phyloP scores from a whole-genome alignment of 768 basidiomycete genomes.

The Auriscalpium orientale region DNA sequence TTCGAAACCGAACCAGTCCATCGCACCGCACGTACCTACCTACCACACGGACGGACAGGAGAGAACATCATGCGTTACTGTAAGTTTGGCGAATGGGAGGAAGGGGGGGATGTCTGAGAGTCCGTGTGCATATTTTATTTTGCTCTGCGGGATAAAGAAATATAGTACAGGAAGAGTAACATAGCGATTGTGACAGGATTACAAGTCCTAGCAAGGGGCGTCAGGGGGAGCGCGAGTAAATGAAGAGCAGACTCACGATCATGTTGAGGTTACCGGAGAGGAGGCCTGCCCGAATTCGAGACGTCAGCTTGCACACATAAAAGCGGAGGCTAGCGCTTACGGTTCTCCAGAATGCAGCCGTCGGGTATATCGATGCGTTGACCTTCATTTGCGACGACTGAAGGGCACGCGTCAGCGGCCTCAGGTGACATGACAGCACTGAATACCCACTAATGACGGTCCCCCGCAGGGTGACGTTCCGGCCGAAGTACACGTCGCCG shows the following conservation, averaged over 20 bases:
- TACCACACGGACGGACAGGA: no score
- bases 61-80: no score
- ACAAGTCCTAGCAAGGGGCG: neutral
- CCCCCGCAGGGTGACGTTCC: slow-evolving; percentile 55
- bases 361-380: slow-evolving; percentile 53
- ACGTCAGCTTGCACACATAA: no score
- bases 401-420: neutral
- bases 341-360: slow-evolving; percentile 46
- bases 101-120: neutral
- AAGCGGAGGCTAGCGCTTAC: slow-evolving; percentile 17
- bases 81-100: no score
- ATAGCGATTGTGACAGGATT: neutral
- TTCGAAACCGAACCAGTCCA: no score
- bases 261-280: slow-evolving; percentile 71
- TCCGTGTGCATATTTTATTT: neutral
- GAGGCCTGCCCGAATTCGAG: slow-evolving; percentile 33
- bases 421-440: neutral
- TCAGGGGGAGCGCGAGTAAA: no score
- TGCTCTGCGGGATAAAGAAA: neutral
- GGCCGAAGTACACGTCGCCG: slow-evolving; percentile 61
- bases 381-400: slow-evolving; percentile 48
- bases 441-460: slow-evolving; percentile 47
- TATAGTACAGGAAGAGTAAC: neutral
- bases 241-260: slow-evolving; percentile 38
- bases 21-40: no score